Percentiles rank a stretch among this genome's conserved stretches.
Evolutionary conservation across 768 basidiomycete species (phyloP).

Genomic region (Cyclocybe aegerita): DNA sequence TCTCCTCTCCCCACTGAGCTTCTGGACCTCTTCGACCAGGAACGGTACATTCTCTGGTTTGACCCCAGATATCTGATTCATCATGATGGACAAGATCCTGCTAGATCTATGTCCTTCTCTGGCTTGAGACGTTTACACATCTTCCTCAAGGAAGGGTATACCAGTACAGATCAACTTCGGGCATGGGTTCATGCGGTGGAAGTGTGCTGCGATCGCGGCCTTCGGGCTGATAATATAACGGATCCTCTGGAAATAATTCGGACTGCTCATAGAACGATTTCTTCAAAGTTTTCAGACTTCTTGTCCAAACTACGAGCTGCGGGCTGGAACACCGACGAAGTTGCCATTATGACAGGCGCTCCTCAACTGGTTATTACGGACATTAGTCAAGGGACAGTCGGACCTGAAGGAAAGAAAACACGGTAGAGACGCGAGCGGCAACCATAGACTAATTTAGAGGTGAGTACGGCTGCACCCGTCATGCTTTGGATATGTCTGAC

Average conservation of each 20-base stretch:
- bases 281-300: slow-evolving; percentile 23
- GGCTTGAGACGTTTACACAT: slow-evolving; percentile 35
- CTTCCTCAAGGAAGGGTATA: slow-evolving; percentile 51
- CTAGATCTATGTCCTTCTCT: slow-evolving; percentile 2
- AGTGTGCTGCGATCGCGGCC: slow-evolving; percentile 22
- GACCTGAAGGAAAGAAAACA: too few species aligned
- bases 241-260: slow-evolving; percentile 18
- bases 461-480: too few species aligned
- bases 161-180: slow-evolving; percentile 47
- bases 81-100: not conserved
- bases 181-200: slow-evolving; percentile 54
- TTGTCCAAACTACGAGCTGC: slow-evolving; percentile 20
- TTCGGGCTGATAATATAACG: not conserved
- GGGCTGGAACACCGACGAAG: slow-evolving; percentile 35
- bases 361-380: too few species aligned
- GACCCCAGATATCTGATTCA: slow-evolving; percentile 26
- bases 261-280: slow-evolving; percentile 14
- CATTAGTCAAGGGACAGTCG: too few species aligned
- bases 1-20: slow-evolving; percentile 27
- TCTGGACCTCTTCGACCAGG: slow-evolving; percentile 38
- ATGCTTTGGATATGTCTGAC: too few species aligned
- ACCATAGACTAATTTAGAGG: too few species aligned
- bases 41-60: slow-evolving; percentile 58
- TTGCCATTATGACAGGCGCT: too few species aligned
- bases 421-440: too few species aligned